These are phyloP conservation scores for Aspergillus haitiensis DNA, from an alignment of 495 filamentous ascomycete species.

Conservation along the genomic window DNA sequence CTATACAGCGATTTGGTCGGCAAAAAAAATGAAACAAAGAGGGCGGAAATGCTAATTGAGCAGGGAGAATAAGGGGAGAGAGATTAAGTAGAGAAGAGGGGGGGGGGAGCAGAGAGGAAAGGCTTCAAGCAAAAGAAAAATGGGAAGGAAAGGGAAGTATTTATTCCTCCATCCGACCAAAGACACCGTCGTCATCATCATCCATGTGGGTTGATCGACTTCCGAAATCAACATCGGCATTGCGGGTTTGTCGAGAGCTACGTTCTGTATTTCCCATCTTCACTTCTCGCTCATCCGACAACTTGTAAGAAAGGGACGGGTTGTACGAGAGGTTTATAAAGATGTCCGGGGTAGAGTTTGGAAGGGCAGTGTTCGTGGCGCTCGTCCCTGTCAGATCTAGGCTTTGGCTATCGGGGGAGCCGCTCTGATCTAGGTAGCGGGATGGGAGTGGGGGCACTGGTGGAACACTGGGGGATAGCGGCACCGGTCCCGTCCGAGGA, in stretches of 20 bases:
- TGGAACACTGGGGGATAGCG: conserved; percentile 73
- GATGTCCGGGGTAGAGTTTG: conserved; percentile 37
- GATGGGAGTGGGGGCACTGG: conserved; percentile 83
- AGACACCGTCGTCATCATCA: conserved; percentile 93
- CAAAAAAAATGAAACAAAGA: conserved; percentile 1
- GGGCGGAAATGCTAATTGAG: conserved; percentile 2
- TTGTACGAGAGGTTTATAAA: conserved; percentile 46
- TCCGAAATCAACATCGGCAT: conserved; percentile 80
- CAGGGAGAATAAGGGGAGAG: neutral
- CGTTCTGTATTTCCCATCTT: conserved; percentile 40
- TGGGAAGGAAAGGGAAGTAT: conserved; percentile 5
- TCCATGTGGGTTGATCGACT: conserved; percentile 65
- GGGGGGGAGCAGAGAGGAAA: neutral
- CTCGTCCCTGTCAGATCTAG: conserved; percentile 30
- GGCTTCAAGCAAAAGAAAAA: neutral
- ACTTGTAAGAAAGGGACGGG: conserved; percentile 51
- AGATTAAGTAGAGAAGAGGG: neutral
- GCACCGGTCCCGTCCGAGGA: conserved; percentile 67
- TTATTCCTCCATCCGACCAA: conserved; percentile 94
- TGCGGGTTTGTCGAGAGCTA: conserved; percentile 51
- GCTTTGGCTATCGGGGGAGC: conserved; percentile 29
- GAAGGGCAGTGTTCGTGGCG: conserved; percentile 49
- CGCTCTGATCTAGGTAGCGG: conserved; percentile 43
- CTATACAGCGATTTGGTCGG: conserved; percentile 16
- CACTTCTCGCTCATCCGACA: conserved; percentile 49